A percentile compares a stretch with the other conserved stretches of the same genome.
phyloP scores from a whole-genome alignment of 1,284 basidiomycete species.

The Kwoniella shivajii region DNA sequence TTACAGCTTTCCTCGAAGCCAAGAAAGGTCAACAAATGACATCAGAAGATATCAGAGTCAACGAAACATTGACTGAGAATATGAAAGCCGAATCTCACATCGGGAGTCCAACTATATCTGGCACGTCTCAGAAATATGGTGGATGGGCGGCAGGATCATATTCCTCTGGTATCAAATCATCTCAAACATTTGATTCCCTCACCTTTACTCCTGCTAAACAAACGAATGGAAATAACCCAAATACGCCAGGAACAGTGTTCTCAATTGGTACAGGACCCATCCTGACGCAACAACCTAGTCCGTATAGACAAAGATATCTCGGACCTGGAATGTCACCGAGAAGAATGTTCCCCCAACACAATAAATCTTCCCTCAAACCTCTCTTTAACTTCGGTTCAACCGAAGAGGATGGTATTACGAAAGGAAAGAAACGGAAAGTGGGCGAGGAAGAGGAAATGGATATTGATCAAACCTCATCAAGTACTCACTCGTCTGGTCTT shows the following conservation, averaged over 20 bases:
- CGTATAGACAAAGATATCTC: conserved; percentile 31
- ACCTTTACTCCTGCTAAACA: conserved; percentile 19
- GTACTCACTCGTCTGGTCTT: no score
- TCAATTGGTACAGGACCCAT: neutral
- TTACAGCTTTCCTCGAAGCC: conserved; percentile 39
- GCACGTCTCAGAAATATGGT: neutral
- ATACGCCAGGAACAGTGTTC: conserved; percentile 13
- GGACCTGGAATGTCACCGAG: conserved; percentile 47
- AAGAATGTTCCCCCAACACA: conserved; percentile 26
- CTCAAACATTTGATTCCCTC: conserved; percentile 3
- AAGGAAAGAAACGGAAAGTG: conserved; percentile 24
- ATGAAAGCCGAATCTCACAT: conserved; percentile 29
- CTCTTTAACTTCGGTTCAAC: conserved; percentile 21
- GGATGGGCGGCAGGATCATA: conserved; percentile 30
- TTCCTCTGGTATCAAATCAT: neutral
- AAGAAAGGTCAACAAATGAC: conserved; percentile 34
- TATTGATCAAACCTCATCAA: neutral
- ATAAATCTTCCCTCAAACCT: conserved; percentile 22
- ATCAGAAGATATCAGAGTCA: conserved; percentile 34
- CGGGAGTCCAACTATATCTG: conserved; percentile 4
- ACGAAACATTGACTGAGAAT: conserved; percentile 35
- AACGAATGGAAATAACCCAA: neutral
- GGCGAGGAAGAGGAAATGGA: conserved; percentile 13
- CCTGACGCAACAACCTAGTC: neutral
- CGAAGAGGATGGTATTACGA: conserved; percentile 10